These are phyloP conservation scores for Fistulifera pelliculosa DNA, from an alignment of 108 stramenopile species.

Conservation along the genomic window DNA sequence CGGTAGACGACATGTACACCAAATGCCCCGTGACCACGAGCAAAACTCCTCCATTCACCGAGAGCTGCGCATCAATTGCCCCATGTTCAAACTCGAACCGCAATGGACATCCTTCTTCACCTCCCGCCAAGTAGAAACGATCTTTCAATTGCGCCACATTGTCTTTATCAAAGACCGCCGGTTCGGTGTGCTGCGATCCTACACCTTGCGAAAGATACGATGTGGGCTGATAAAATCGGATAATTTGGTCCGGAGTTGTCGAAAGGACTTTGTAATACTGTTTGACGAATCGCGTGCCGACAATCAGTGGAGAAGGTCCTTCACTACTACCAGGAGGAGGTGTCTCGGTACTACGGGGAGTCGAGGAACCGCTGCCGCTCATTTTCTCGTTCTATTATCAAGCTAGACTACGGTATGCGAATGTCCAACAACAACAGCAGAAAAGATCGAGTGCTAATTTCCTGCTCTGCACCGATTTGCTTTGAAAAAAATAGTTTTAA, in stretches of 20 bases:
- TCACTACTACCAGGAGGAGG: constrained; percentile 14
- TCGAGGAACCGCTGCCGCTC: no score
- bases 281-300: constrained; percentile 70
- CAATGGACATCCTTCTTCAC: constrained; percentile 14
- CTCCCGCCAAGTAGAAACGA: constrained; percentile 15
- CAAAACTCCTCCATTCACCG: constrained; percentile 55
- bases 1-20: constrained; percentile 18
- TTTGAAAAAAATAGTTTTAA: no score
- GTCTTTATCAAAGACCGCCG: constrained; percentile 19
- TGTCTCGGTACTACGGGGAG: neutral
- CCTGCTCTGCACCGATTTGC: no score
- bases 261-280: constrained; percentile 67
- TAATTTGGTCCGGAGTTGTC: constrained; percentile 41
- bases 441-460: no score
- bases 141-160: constrained; percentile 8
- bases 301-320: constrained; percentile 41
- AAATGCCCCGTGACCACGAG: constrained; percentile 70
- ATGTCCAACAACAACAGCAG: no score
- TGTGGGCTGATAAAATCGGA: constrained; percentile 51
- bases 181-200: constrained; percentile 34
- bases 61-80: constrained; percentile 79
- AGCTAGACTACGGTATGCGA: no score
- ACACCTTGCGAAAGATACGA: constrained; percentile 38
- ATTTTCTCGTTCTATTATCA: no score
- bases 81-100: constrained; percentile 52